Evolutionary conservation across 2,329 filamentous ascomycete genomes (phyloP).

Genomic region (Cladobotryum mycophilum): DNA sequence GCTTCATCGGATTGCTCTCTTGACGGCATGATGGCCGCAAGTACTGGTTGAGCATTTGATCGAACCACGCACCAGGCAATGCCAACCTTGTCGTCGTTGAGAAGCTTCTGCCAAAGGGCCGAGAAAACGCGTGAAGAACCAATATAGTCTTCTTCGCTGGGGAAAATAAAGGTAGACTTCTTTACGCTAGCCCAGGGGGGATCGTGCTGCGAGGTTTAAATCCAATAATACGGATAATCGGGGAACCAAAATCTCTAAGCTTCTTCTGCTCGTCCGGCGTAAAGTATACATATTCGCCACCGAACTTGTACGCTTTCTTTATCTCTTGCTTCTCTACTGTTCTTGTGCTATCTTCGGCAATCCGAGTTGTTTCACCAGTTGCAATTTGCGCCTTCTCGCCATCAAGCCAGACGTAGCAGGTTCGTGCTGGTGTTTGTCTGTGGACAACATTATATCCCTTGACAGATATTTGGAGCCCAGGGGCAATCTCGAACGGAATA

Average conservation of each 20-base stretch:
- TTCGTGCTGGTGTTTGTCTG: slow-evolving; percentile 71
- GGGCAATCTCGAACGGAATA: slow-evolving; percentile 80
- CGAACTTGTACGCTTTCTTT: slow-evolving; percentile 92
- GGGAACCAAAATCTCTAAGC: slow-evolving; percentile 73
- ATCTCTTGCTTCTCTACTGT: slow-evolving; percentile 75
- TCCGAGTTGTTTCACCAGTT: slow-evolving; percentile 62
- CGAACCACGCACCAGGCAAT: slow-evolving; percentile 87
- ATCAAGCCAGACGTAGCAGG: slow-evolving; percentile 80
- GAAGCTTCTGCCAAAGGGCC: slow-evolving; percentile 80
- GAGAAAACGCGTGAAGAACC: slow-evolving; percentile 92
- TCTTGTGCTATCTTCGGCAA: slow-evolving; percentile 71
- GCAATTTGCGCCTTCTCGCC: slow-evolving; percentile 82
- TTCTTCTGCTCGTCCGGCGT: slow-evolving; percentile 73
- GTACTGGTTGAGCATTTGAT: slow-evolving; percentile 67
- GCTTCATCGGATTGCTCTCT: slow-evolving; percentile 57
- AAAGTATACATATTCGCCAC: slow-evolving; percentile 83
- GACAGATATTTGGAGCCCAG: slow-evolving; percentile 77
- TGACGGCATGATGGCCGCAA: slow-evolving; percentile 78
- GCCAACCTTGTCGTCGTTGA: slow-evolving; percentile 72
- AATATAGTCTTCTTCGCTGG: slow-evolving; percentile 81
- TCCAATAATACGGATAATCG: slow-evolving; percentile 80
- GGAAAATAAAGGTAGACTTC: slow-evolving; percentile 88
- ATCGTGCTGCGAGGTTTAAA: slow-evolving; percentile 78
- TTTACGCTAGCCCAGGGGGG: slow-evolving; percentile 79
- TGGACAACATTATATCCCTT: slow-evolving; percentile 91